phyloP scores from a whole-genome alignment of 2,329 filamentous ascomycete genomes.

The Bertia moriformis region DNA sequence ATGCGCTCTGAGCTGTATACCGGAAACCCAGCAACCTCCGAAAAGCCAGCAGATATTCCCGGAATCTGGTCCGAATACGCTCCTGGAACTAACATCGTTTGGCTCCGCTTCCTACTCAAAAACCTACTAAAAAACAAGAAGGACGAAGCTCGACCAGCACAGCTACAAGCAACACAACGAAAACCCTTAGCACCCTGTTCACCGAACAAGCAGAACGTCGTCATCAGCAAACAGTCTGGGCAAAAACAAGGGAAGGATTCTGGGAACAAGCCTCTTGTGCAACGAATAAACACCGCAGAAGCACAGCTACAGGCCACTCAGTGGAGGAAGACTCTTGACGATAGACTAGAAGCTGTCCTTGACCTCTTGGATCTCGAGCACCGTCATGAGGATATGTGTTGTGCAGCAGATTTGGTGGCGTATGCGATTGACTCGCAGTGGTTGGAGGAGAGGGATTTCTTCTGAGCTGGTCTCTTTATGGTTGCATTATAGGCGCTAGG shows the following conservation, averaged over 20 bases:
- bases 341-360: slow-evolving; percentile 14
- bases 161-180: slow-evolving; percentile 6
- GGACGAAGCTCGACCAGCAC: slow-evolving; percentile 5
- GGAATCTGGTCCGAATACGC: slow-evolving; percentile 35
- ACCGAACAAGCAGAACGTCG: slow-evolving; percentile 11
- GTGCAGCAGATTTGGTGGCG: slow-evolving; percentile 23
- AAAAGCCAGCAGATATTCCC: slow-evolving; percentile 14
- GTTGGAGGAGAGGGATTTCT: slow-evolving; percentile 21
- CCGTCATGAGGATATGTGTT: slow-evolving; percentile 22
- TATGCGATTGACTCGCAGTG: slow-evolving; percentile 24
- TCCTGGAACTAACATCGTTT: slow-evolving; percentile 45
- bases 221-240: slow-evolving; percentile 1
- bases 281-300: neutral
- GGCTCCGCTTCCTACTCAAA: slow-evolving; percentile 43
- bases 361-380: slow-evolving; percentile 19
- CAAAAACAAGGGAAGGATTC: neutral
- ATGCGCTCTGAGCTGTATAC: slow-evolving; percentile 17
- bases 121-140: slow-evolving; percentile 23
- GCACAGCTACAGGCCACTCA: slow-evolving; percentile 1
- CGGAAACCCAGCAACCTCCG: slow-evolving; percentile 22
- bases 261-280: neutral
- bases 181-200: slow-evolving; percentile 16
- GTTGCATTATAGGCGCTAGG: too few relatives aligned
- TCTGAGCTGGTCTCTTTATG: too few relatives aligned
- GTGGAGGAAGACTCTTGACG: slow-evolving; percentile 14